These are phyloP conservation scores for Talaromyces sp. DNA, from an alignment of 2,329 filamentous ascomycete species.

Conservation along the genomic window DNA sequence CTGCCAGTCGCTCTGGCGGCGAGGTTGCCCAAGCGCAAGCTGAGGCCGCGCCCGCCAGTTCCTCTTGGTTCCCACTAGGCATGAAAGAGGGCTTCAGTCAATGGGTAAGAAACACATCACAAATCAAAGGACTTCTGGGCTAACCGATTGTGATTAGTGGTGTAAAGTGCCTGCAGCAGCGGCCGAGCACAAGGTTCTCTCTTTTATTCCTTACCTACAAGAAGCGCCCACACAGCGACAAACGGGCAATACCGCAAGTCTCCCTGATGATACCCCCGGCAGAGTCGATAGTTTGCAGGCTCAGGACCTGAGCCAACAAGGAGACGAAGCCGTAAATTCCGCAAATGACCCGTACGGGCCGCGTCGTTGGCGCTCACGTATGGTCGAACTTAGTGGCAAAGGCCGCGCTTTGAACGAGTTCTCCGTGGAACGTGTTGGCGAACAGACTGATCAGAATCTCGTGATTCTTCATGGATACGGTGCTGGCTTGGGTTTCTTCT, in stretches of 20 bases:
- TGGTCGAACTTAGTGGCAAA: conserved; percentile 79
- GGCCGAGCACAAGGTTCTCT: conserved; percentile 84
- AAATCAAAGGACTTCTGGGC: not conserved
- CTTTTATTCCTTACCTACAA: conserved; percentile 74
- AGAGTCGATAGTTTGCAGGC: conserved; percentile 26
- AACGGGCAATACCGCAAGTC: conserved; percentile 43
- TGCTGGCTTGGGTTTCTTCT: conserved; percentile 93
- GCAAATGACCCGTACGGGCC: conserved; percentile 73
- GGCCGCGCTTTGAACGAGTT: conserved; percentile 89
- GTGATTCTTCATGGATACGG: conserved; percentile 98
- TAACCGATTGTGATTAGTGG: conserved; percentile 55
- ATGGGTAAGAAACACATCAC: conserved; percentile 59
- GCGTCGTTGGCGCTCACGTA: conserved; percentile 75
- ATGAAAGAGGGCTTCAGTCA: conserved; percentile 89
- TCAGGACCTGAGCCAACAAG: conserved; percentile 30
- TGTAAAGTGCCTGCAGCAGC: conserved; percentile 70
- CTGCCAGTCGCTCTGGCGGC: conserved; percentile 26
- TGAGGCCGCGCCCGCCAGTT: not conserved
- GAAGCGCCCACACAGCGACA: conserved; percentile 63
- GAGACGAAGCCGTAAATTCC: conserved; percentile 44
- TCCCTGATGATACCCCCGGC: conserved; percentile 21
- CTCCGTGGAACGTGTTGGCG: conserved; percentile 75
- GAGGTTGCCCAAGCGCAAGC: conserved; percentile 14
- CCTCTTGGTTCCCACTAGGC: conserved; percentile 69
- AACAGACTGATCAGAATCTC: conserved; percentile 74